Evolutionary conservation across 768 basidiomycete species (phyloP), one percentile per base, ranked within the genome.

Genomic region (Chalciporus pseudorubinellus): DNA sequence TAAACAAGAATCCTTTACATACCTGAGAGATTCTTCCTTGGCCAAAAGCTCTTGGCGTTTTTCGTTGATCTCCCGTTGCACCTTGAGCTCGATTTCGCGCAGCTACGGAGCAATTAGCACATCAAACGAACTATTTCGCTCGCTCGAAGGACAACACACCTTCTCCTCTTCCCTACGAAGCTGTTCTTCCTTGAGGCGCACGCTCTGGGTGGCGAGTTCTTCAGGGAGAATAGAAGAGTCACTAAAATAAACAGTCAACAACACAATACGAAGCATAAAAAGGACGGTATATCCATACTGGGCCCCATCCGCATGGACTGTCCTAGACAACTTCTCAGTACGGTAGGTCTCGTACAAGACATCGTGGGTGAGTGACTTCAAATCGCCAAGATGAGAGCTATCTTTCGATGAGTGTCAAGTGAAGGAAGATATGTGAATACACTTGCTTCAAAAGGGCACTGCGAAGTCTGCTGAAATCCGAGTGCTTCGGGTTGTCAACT

Each of bases 401-500:
- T 40, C 44, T 21, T 21, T 6, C 7, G 7, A 46, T 64, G n/a
- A 66, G 57, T 34, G 48, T 45, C 29, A 50, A 11, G 7, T 4
- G 18, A 44, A 19, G 14, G 6, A n/a, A 40, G 38, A 43, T 14
- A 6, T 44, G 34, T 14, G 7, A 9, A 20, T 26, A 71, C 44
- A 19, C 77, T 62, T 68, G 94, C 92, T 89, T 89, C 61, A 99
- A 79, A 48, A 99, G 77, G 38, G 95, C 95, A 56, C 89, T 89
- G 60, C 95, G 78, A 53, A 99, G 82, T 51, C 93, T 79, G 70
- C 89, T 90, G 70, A 98, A 98, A 76, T 99, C 97, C n/a, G 92
- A 97, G 75, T 99, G 97, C 69, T 92, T 89, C n/a, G 94, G 93
- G 71, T 98, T 98, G 77, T 99, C 97, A 55, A 98, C 95, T 68